Conservation (phyloP, 305 asterid genomes). For the Fraxinus platypoda region DNA sequence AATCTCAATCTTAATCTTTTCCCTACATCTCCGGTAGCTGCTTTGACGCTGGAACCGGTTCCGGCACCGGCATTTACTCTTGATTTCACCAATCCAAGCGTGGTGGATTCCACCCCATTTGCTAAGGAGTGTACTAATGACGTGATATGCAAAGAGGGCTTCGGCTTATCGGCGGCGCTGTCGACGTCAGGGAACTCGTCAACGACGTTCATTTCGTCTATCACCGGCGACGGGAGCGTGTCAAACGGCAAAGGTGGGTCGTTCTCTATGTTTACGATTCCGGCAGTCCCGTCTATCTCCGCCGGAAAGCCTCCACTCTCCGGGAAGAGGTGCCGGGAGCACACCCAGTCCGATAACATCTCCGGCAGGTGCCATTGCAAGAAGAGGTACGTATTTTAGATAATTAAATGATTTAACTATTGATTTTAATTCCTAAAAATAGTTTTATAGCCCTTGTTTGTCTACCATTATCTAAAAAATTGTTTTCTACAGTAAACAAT, state of each 20-base stretch:
- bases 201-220: conserved; percentile 62
- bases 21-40: conserved; percentile 26
- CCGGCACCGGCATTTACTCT: conserved; percentile 40
- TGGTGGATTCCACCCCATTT: neutral
- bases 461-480: too few species aligned
- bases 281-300: conserved; percentile 32
- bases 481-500: too few species aligned
- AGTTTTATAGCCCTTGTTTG: too few species aligned
- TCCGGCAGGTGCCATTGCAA: conserved; percentile 36
- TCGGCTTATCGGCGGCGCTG: conserved; percentile 40
- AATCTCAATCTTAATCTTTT: conserved; percentile 38
- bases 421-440: too few species aligned
- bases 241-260: conserved; percentile 61
- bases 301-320: conserved; percentile 31
- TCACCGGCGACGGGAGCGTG: conserved; percentile 83
- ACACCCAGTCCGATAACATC: conserved; percentile 11
- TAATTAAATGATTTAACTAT: neutral
- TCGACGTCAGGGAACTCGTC: conserved; percentile 66
- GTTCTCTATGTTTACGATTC: conserved; percentile 39
- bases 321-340: conserved; percentile 27
- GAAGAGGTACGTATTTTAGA: conserved; percentile 23
- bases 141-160: conserved; percentile 29
- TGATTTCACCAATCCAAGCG: conserved; percentile 43
- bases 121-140: conserved; percentile 28
- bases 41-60: conserved; percentile 20